Base-by-base conservation (phyloP, 257 asterid genomes). In the Haberlea rhodopensis region DNA sequence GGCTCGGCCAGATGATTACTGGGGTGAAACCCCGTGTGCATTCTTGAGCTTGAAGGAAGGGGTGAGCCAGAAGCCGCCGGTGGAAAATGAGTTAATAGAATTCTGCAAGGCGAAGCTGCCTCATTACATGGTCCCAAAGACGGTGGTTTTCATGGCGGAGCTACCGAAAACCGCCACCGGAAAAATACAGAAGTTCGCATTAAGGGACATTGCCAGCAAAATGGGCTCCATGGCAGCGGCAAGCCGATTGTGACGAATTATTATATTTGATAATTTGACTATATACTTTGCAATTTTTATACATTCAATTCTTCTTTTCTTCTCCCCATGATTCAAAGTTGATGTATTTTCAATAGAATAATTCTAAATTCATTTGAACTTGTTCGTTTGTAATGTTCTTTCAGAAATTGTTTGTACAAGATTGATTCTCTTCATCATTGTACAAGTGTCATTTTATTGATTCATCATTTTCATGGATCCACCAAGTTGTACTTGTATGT, bases 1-100 rank as follows among this genome's bases (percentile, higher is more conserved):
- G 80, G 95, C 96, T 5, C 75, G 84, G 67, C 95, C 95, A 2
- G 88, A 86, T 19, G 84, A 82, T 0, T 78, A 40, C 23, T 88
- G 96, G 96, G 96, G 96, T 8, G 96, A 88, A 65, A 88, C 95
- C 5, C 95, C 95, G 2, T 86, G 96, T 58, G 96, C 96, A 0
- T 86, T 88, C 48, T 3, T 88, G 56, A 80, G 90, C 67, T 57
- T 88, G 73, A 80, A 79, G 55, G 76, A 67, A 46, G 80, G 76
- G 43, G 56, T 67, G 46, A 53, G 18, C 4, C 11, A 26, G 3
- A 76, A 66, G 57, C 78, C 78, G 6, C 70, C 75, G 27, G 92
- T 74, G 37, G 92, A 77, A 58, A 24, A 71, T 0, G 90, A 86
- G 71, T 71, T 88, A 29, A 69, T 78, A 0, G 84, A 78, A 27